Evolutionary conservation across 805 yeast genomes (phyloP).

Genomic region (Kuraishia cidri): DNA sequence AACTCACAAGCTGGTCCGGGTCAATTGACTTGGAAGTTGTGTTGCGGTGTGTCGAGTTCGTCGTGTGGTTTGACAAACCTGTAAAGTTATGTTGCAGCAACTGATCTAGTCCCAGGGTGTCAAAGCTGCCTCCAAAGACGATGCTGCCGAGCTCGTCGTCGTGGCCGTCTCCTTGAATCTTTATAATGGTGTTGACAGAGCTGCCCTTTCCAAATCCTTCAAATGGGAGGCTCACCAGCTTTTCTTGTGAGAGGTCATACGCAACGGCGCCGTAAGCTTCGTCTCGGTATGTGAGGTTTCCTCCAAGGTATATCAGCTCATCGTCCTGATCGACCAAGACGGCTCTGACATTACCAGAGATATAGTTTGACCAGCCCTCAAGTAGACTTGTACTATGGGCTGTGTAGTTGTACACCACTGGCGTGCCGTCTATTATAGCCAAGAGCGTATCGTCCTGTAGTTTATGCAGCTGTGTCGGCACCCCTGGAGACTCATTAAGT

Average conservation of each 20-base stretch:
- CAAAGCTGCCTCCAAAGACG: constrained; percentile 74
- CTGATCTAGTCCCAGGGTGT: constrained; percentile 44
- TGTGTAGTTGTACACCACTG: neutral
- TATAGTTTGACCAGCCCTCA: constrained; percentile 13
- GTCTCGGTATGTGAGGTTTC: constrained; percentile 49
- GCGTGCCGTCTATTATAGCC: constrained; percentile 1
- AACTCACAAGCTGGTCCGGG: constrained; percentile 53
- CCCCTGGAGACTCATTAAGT: no score
- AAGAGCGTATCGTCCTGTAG: neutral
- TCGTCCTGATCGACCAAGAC: constrained; percentile 37
- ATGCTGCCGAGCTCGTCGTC: constrained; percentile 35
- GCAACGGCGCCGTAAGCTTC: constrained; percentile 48
- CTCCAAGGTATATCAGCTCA: constrained; percentile 68
- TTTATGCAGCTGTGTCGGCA: neutral
- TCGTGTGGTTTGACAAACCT: constrained; percentile 12
- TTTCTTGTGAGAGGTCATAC: constrained; percentile 40
- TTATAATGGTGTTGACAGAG: constrained; percentile 51
- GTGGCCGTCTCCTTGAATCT: constrained; percentile 26
- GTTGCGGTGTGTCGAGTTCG: constrained; percentile 16
- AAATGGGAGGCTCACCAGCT: constrained; percentile 49
- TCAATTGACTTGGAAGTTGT: constrained; percentile 27
- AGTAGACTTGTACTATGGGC: neutral
- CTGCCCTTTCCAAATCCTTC: constrained; percentile 65
- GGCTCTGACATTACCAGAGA: constrained; percentile 30
- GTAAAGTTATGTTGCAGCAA: constrained; percentile 26